Conservation (phyloP, 176 grass and related monocot species). For the Pharus latifolius region DNA sequence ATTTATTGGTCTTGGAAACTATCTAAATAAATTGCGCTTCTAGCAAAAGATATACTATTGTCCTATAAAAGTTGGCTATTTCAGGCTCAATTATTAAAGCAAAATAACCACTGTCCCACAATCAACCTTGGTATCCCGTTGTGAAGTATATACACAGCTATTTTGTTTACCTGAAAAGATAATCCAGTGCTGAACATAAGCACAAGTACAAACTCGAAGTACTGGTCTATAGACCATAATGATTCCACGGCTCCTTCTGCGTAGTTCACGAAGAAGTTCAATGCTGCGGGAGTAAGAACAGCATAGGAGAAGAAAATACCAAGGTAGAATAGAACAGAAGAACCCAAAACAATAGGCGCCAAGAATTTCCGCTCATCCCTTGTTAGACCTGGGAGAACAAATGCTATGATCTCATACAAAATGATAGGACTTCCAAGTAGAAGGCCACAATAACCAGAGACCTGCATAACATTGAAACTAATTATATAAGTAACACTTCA, state of each 20-base stretch:
- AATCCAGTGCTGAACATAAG: constrained; percentile 96
- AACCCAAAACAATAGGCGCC: constrained; percentile 90
- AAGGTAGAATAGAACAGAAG: constrained; percentile 87
- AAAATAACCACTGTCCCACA: background rate
- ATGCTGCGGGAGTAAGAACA: constrained; percentile 76
- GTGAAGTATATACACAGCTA: background rate
- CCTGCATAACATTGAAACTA: constrained; percentile 43
- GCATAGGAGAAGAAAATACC: constrained; percentile 90
- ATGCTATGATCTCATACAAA: constrained; percentile 96
- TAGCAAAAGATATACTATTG: no score
- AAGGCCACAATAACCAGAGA: constrained; percentile 95
- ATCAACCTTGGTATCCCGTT: background rate
- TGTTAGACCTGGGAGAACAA: constrained; percentile 88
- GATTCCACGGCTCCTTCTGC: constrained; percentile 97
- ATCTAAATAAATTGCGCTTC: no score
- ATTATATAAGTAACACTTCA: background rate
- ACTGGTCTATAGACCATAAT: constrained; percentile 93
- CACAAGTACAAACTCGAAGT: constrained; percentile 91
- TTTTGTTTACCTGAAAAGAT: constrained; percentile 76
- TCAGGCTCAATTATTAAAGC: background rate
- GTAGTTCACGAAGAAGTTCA: constrained; percentile 97
- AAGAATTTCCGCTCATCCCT: constrained; percentile 80
- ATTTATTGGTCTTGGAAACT: no score
- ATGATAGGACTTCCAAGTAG: constrained; percentile 87
- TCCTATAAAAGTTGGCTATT: no score